Percentiles rank a stretch among this genome's conserved stretches.
phyloP scores from a whole-genome alignment of 192 early-diverging fungal genomes.

The Geranomyces michiganensis region DNA sequence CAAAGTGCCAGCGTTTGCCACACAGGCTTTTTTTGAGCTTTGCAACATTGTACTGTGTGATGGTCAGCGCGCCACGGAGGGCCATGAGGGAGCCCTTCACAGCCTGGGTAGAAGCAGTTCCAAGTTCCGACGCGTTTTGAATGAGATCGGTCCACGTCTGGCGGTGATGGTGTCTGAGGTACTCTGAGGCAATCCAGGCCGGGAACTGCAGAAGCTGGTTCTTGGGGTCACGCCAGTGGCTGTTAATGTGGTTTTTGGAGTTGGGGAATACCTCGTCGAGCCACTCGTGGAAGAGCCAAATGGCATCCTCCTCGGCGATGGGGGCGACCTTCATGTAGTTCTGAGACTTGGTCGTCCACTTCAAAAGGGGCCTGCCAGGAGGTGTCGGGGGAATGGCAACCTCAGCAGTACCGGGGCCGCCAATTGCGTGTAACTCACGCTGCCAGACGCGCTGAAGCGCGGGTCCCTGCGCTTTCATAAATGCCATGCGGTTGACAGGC shows the following conservation, averaged over 20 bases:
- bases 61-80: background rate
- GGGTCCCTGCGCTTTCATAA: conserved; percentile 7
- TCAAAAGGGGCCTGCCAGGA: background rate
- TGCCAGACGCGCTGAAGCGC: conserved; percentile 20
- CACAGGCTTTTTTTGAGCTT: background rate
- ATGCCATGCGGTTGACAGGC: background rate
- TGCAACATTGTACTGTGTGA: background rate
- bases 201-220: background rate
- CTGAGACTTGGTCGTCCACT: background rate
- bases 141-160: background rate
- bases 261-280: conserved; percentile 21
- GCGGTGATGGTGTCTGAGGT: conserved; percentile 3
- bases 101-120: background rate
- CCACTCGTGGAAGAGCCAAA: conserved; percentile 32
- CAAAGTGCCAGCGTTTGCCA: conserved; percentile 1
- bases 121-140: background rate
- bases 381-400: conserved; percentile 2
- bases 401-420: background rate
- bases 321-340: background rate
- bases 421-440: background rate
- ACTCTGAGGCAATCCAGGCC: conserved; percentile 7
- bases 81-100: background rate
- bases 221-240: conserved; percentile 15
- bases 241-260: conserved; percentile 4
- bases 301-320: background rate